These are phyloP conservation scores for Penicillium manginii DNA, from an alignment of 495 filamentous ascomycete genomes.

Conservation along the genomic window DNA sequence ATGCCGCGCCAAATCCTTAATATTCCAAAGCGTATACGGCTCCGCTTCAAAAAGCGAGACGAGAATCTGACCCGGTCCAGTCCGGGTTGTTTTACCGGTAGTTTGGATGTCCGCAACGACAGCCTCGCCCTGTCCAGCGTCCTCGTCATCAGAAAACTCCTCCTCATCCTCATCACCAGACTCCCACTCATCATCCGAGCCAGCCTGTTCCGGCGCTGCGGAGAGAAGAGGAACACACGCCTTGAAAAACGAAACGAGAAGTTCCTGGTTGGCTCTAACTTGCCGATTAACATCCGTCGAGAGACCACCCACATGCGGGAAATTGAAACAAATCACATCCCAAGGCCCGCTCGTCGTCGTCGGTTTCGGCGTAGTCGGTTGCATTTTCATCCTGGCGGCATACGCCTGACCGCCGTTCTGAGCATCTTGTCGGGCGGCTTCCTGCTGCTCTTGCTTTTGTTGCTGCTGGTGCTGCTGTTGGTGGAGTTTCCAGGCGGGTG, in stretches of 20 bases:
- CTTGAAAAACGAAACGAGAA: slow-evolving; percentile 83
- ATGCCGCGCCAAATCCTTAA: slow-evolving; percentile 81
- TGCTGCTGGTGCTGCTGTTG: slow-evolving; percentile 3
- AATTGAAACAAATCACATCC: slow-evolving; percentile 89
- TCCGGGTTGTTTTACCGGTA: slow-evolving; percentile 27
- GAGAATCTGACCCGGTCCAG: slow-evolving; percentile 66
- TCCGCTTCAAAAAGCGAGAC: slow-evolving; percentile 91
- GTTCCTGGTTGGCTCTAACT: slow-evolving; percentile 87
- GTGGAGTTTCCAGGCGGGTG: slow-evolving; percentile 38
- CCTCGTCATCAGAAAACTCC: slow-evolving; percentile 19
- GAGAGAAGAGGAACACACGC: slow-evolving; percentile 56
- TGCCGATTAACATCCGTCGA: slow-evolving; percentile 93
- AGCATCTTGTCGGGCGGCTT: not conserved
- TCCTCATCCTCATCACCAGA: slow-evolving; percentile 26
- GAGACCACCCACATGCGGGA: slow-evolving; percentile 92
- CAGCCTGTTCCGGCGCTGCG: slow-evolving; percentile 33
- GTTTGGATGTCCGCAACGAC: slow-evolving; percentile 18
- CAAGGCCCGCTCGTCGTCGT: slow-evolving; percentile 49
- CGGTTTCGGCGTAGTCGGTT: not conserved
- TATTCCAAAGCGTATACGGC: slow-evolving; percentile 95
- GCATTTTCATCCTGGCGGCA: not conserved
- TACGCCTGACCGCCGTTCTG: too few relatives aligned
- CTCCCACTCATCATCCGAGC: slow-evolving; percentile 31
- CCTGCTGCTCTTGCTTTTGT: not conserved
- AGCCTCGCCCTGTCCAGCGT: slow-evolving; percentile 21